Evolutionary conservation across 2,329 filamentous ascomycete genomes (phyloP), one percentile per base, ranked within the genome.

Genomic region (Aureobasidium uvarum): DNA sequence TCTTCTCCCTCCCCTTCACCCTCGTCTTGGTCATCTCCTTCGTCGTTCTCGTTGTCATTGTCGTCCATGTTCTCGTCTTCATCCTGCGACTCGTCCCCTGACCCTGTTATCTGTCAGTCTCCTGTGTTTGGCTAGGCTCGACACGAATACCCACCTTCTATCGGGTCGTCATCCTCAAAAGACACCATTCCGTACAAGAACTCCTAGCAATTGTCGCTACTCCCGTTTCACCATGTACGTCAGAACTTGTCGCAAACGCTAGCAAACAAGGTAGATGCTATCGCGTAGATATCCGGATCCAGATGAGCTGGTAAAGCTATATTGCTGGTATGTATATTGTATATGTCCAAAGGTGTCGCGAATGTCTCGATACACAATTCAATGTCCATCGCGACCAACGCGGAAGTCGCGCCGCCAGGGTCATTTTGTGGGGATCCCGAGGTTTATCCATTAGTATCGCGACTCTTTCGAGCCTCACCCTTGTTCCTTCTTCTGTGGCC

Each of bases 91-190:
- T 73, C 77, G 52, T 79, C 77, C 63, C 75, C 72, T 23, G 75
- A 77, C 51, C 71, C 75, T 70, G 36, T n/a, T 5, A 3, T 7
- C 0, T 2, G n/a, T 62, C 11, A 62, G 36, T 18, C 7, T 20
- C 6, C 3, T 28, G 18, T n/a, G 2, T 6, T 16, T 8, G 1
- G 13, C 8, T 1, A 1, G 7, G 11, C 4, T 3, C 5, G 13
- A 28, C 31, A 33, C 5, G 13, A 4, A 1, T 54, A 4, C 16
- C 10, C 36, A 62, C 71, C 75, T 69, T 65, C 67, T 23, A 71
- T 72, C 3, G 67, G 71, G 50, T 75, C 75, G 28, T 81, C 80
- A 67, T 81, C 80, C 69, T 81, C 79, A 69, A 80, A 81, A 67
- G 79, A 77, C 25, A 73, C 75, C 75, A 77, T 77, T 23, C 31